Evolutionary conservation across 2,329 filamentous ascomycete genomes (phyloP), one percentile per base, ranked within the genome.

Genomic region (Aspergillus neoniger): DNA sequence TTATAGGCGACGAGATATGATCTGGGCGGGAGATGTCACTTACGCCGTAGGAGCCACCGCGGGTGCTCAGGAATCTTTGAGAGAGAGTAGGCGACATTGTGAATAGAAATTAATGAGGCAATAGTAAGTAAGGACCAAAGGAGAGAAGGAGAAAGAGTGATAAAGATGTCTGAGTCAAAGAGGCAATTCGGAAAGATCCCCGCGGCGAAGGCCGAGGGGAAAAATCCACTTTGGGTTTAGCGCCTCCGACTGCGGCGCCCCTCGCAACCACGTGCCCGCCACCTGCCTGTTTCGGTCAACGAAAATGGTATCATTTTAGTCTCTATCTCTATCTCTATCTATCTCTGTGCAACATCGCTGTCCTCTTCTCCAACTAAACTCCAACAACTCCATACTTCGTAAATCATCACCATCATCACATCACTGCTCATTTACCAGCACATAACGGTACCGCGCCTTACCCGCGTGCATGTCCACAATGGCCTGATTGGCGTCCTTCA

Each of bases 361-460:
- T n/a, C 23, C 7, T 57, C 54, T 57, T 62, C 56, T 36, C 12
- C 1, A 36, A 36, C 32, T 30, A 30, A 30, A 30, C 10, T 30
- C 28, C 28, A 30, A 12, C 32, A 36, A 36, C 32, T 36, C 32
- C 32, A 36, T 36, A 36, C 32, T 6, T 36, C 32, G 32, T 36
- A 36, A 36, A 55, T 60, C 28, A 51, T 48, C 44, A 39, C 61
- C 58, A 32, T 48, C 52, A 23, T 41, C 28, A 50, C 54, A 65
- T n/a, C 47, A 59, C 47, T 67, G 64, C 68, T 77, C 71, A 52
- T 81, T 81, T 2, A 77, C 74, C 62, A 81, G 69, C 53, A 80
- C 78, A 65, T 78, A 81, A 55, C 80, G 71, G 69, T 81, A 81
- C 51, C 80, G 74, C 23, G 79, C 78, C 62, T 78, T 79, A 7